Percentiles rank a stretch among this genome's conserved stretches.
phyloP scores from a whole-genome alignment of 345 rosid species.

The Melastoma malabathricum region DNA sequence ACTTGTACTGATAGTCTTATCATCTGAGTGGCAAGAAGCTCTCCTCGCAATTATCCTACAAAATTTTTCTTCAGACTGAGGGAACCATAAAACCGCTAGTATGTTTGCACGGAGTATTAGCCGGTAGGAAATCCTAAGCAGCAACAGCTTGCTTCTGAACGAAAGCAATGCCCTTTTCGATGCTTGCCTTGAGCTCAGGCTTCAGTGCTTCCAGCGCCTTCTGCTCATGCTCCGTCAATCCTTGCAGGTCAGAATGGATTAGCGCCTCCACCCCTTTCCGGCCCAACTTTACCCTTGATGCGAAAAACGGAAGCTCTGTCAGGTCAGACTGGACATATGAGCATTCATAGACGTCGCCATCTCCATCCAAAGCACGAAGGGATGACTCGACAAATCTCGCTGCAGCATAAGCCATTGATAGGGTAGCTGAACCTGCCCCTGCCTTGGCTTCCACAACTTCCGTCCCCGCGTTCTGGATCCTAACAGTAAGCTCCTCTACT shows the following conservation, averaged over 20 bases:
- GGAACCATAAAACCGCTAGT: too few species aligned
- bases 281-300: constrained; percentile 79
- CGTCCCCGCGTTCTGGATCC: constrained; percentile 91
- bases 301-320: constrained; percentile 79
- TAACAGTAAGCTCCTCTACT: constrained; percentile 52
- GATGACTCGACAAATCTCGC: constrained; percentile 96
- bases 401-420: constrained; percentile 96
- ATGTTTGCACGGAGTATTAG: too few species aligned
- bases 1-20: too few species aligned
- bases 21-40: too few species aligned
- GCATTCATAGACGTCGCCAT: constrained; percentile 78
- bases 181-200: constrained; percentile 72
- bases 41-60: too few species aligned
- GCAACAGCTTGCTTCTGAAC: constrained; percentile 48
- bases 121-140: constrained; percentile 18
- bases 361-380: constrained; percentile 88
- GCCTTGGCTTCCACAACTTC: constrained; percentile 98
- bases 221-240: constrained; percentile 66
- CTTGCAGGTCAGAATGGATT: constrained; percentile 56
- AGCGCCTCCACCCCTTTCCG: constrained; percentile 72
- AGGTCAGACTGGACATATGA: constrained; percentile 59
- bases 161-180: constrained; percentile 71
- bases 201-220: constrained; percentile 72
- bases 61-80: too few species aligned
- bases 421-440: constrained; percentile 92